These are phyloP conservation scores for Vigna trinervia DNA, from an alignment of 306 rosid species.

Conservation along the genomic window DNA sequence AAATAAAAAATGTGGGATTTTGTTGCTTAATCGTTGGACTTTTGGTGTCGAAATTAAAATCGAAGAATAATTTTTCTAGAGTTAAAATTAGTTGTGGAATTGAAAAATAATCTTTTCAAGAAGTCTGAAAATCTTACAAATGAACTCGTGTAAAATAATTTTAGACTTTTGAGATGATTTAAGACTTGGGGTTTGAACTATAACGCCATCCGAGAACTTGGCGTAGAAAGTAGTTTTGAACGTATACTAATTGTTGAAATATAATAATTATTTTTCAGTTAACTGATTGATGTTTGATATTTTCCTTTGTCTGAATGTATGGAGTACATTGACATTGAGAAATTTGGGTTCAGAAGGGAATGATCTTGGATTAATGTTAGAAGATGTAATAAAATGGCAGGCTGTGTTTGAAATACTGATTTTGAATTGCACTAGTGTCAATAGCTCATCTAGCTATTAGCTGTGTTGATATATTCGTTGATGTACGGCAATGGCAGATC, in stretches of 20 bases:
- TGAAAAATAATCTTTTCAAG: too few relatives aligned
- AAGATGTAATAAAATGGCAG: not conserved
- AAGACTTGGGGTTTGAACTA: too few relatives aligned
- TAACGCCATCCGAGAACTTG: too few relatives aligned
- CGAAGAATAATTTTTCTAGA: not conserved
- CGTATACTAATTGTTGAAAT: too few relatives aligned
- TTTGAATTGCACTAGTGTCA: not conserved
- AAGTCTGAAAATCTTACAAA: too few relatives aligned
- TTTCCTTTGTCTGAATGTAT: too few relatives aligned
- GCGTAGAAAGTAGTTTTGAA: too few relatives aligned
- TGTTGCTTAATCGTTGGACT: not conserved
- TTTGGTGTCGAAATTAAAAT: not conserved
- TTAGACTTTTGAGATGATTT: too few relatives aligned
- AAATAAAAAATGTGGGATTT: not conserved
- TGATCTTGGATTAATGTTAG: slow-evolving; percentile 7
- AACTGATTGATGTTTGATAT: too few relatives aligned
- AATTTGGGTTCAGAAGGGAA: not conserved
- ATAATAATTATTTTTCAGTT: too few relatives aligned
- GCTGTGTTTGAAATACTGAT: not conserved
- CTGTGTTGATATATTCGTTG: not conserved
- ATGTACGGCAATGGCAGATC: not conserved
- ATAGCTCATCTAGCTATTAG: not conserved
- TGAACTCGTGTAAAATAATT: too few relatives aligned
- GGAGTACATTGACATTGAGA: not conserved
- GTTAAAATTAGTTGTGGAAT: too few relatives aligned